Base-by-base conservation (phyloP, 148 eudicot species). In the Heliosperma pusillum region DNA sequence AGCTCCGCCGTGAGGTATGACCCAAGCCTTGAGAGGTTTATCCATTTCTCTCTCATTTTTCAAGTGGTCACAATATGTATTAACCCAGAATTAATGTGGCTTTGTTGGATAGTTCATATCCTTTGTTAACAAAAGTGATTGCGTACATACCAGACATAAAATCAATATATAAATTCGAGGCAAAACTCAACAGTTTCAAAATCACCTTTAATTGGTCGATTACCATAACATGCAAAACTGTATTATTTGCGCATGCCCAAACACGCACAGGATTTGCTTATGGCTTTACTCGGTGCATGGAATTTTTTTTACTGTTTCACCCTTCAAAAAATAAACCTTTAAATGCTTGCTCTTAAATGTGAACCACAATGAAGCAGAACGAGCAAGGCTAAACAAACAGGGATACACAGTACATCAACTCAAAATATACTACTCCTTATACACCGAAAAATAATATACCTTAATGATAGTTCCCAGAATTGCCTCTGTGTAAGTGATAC, bases 401-500 rank as follows among this genome's bases (percentile, higher is more conserved):
- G 29, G 53, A n/a, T 47, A 63, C 15, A 7, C 56, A 12, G 21
- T 29, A 10, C 16, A 36, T 36, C 42, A 50, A 50, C 10, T 16
- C 19, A 50, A 50, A 50, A 50, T 50, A 15, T 1, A 15, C n/a
- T 4, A 50, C 55, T 50, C n/a, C n/a, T 50, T 50, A 50, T 17
- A 50, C 55, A 50, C 55, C 1, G 17, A 50, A 50, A 50, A 50
- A 13, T 12, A 36, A 36, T 36, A 50, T 88, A 93, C 98, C 98
- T 87, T 84, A 19, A 83, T 57, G 72, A 80, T 81, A 76, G 91
- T 81, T 66, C 98, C 97, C 44, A 91, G 76, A 73, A 93, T 93
- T 66, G 98, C 98, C 62, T 93, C 87, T 12, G 90, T 88, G 79
- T 79, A 93, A 82, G 87, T 86, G 79, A 91, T 75, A 56, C 69